Conservation (phyloP, 1,284 basidiomycete species). For the Microbotryum scabiosae region DNA sequence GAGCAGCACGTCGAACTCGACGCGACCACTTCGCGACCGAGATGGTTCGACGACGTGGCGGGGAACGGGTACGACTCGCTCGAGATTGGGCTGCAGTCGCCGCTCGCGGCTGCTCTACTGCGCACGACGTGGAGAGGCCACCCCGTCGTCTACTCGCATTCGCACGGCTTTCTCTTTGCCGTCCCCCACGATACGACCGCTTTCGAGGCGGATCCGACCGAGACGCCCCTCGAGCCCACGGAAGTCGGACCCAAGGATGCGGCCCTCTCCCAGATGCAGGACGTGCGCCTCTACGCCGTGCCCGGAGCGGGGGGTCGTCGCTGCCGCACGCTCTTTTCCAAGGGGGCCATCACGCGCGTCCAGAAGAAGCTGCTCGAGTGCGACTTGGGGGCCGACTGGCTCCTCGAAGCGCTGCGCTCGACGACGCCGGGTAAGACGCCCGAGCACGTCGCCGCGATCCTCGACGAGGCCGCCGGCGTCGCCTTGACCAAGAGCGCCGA, state of each 20-base stretch:
- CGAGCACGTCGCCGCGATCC: not conserved
- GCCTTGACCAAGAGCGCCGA: not conserved
- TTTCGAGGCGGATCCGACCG: slow-evolving; percentile 28
- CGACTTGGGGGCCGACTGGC: not conserved
- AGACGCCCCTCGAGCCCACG: slow-evolving; percentile 29
- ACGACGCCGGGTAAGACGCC: not conserved
- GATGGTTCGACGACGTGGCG: not conserved
- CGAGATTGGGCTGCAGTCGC: slow-evolving; percentile 17
- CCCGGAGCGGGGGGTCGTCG: not conserved
- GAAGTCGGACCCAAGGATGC: slow-evolving; percentile 13
- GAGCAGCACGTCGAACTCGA: not conserved
- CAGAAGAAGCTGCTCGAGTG: slow-evolving; percentile 18
- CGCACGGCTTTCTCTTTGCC: slow-evolving; percentile 33
- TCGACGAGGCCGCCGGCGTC: not conserved
- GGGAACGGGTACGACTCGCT: not conserved
- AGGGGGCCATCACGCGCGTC: slow-evolving; percentile 10
- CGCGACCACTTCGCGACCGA: not conserved
- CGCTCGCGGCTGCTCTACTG: slow-evolving; percentile 31
- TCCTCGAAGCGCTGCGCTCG: not conserved
- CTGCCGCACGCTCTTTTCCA: slow-evolving; percentile 8
- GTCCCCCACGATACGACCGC: slow-evolving; percentile 23
- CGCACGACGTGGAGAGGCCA: slow-evolving; percentile 26
- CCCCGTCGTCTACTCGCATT: slow-evolving; percentile 30
- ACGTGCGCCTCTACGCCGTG: slow-evolving; percentile 17
- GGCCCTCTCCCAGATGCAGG: slow-evolving; percentile 9